Percentiles rank a stretch among this genome's conserved stretches.
phyloP scores from a whole-genome alignment of 768 basidiomycete species.

The Tulasnella sp. region DNA sequence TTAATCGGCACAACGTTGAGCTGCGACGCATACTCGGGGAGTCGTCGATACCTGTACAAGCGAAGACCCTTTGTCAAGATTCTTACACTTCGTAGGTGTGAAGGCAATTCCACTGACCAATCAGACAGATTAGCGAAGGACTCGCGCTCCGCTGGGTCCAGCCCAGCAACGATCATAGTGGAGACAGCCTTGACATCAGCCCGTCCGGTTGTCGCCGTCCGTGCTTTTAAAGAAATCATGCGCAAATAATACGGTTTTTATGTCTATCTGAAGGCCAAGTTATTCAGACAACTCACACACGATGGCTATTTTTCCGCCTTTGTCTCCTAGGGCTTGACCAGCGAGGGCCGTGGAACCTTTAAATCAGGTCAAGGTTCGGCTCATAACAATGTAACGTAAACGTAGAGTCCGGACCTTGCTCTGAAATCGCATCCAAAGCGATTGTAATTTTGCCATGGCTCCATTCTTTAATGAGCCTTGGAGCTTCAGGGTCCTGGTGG shows the following conservation, averaged over 20 bases:
- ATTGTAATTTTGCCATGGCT: not conserved
- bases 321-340: not conserved
- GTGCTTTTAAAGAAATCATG: no score
- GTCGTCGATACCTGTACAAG: not conserved
- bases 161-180: no score
- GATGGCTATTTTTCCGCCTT: constrained; percentile 5
- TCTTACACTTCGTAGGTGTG: not conserved
- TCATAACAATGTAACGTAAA: no score
- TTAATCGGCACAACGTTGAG: constrained; percentile 9
- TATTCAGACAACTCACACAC: not conserved
- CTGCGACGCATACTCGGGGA: not conserved
- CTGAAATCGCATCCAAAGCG: constrained; percentile 8
- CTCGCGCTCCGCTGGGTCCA: no score
- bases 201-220: no score
- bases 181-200: no score
- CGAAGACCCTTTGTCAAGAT: no score
- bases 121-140: not conserved
- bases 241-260: no score
- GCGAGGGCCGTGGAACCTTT: constrained; percentile 7
- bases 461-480: constrained; percentile 5
- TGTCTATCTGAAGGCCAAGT: no score
- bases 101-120: not conserved
- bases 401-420: no score
- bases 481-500: constrained; percentile 11
- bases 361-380: no score